Percentiles rank a stretch among this genome's conserved stretches.
Evolutionary conservation across 2,329 filamentous ascomycete genomes (phyloP).

Genomic region (Byssoonygena ceratinophila): DNA sequence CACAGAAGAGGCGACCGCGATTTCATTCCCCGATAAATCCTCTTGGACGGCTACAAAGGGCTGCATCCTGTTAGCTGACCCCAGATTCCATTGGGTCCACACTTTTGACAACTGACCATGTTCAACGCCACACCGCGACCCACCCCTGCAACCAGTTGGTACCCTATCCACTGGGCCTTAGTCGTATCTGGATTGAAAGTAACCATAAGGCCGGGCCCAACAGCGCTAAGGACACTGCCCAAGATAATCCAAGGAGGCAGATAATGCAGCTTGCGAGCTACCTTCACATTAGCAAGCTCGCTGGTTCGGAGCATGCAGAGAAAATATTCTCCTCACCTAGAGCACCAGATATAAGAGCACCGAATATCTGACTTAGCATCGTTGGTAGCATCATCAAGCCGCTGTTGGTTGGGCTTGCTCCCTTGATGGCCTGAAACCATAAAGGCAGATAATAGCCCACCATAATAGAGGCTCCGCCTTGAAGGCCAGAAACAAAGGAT

Average conservation of each 20-base stretch:
- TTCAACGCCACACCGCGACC: slow-evolving; percentile 1
- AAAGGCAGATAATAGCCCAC: slow-evolving; percentile 12
- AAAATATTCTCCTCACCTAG: background rate
- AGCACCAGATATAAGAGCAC: background rate
- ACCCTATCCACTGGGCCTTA: background rate
- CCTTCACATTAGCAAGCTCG: background rate
- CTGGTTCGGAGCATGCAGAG: background rate
- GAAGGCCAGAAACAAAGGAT: background rate
- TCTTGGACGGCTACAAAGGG: slow-evolving; percentile 6
- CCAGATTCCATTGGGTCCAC: background rate
- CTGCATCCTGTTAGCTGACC: background rate
- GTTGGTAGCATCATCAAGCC: slow-evolving; percentile 9
- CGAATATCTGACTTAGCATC: slow-evolving; percentile 4
- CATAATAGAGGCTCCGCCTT: slow-evolving; percentile 2
- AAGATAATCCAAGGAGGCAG: slow-evolving; percentile 7
- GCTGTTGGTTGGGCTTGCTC: slow-evolving; percentile 2
- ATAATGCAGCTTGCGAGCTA: slow-evolving; percentile 6
- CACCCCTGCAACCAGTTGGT: background rate
- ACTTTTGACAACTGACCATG: background rate
- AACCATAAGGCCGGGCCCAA: slow-evolving; percentile 3
- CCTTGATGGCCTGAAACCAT: slow-evolving; percentile 9
- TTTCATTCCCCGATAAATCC: background rate
- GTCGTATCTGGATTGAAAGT: background rate
- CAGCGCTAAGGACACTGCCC: background rate
- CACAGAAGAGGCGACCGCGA: background rate